A percentile compares a stretch with the other conserved stretches of the same genome.
Conservation (phyloP, 345 rosid species). For the Cardiospermum halicacabum region DNA sequence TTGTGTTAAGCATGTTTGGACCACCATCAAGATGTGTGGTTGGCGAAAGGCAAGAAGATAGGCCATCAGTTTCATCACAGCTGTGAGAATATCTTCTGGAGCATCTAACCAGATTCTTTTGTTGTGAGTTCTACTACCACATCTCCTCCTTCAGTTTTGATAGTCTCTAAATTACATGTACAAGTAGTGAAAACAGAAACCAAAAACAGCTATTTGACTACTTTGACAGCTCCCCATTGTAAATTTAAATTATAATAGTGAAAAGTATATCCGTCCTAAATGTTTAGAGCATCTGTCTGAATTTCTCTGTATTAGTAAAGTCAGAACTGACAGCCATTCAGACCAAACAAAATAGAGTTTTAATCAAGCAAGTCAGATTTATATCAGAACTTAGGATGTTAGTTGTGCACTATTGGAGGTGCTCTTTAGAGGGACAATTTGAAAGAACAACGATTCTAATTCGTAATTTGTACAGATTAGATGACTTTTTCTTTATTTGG, state of each 20-base stretch:
- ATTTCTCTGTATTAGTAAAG: too few species aligned
- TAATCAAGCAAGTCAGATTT: too few species aligned
- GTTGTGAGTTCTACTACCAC: constrained; percentile 14
- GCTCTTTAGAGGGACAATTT: too few species aligned
- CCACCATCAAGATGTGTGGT: constrained; percentile 73
- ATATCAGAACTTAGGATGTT: too few species aligned
- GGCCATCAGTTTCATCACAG: constrained; percentile 56
- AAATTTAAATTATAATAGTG: constrained; percentile 1
- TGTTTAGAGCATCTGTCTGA: too few species aligned
- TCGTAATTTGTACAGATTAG: too few species aligned
- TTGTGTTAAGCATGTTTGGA: constrained; percentile 85
- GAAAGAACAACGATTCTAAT: too few species aligned
- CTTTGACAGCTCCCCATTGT: constrained; percentile 18
- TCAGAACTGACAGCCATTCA: too few species aligned
- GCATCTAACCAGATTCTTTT: constrained; percentile 2
- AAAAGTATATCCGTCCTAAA: too few species aligned
- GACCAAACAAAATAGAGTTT: too few species aligned
- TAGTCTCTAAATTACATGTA: constrained; percentile 15
- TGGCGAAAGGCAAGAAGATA: constrained; percentile 58
- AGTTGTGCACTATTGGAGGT: too few species aligned
- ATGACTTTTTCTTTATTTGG: too few species aligned
- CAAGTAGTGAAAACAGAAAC: background rate
- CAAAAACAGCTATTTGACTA: background rate
- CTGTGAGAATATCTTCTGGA: constrained; percentile 20
- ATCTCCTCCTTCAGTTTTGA: background rate